Percentiles rank a stretch among this genome's conserved stretches.
phyloP scores from a whole-genome alignment of 495 filamentous ascomycete genomes.

The Daldinia decipiens region DNA sequence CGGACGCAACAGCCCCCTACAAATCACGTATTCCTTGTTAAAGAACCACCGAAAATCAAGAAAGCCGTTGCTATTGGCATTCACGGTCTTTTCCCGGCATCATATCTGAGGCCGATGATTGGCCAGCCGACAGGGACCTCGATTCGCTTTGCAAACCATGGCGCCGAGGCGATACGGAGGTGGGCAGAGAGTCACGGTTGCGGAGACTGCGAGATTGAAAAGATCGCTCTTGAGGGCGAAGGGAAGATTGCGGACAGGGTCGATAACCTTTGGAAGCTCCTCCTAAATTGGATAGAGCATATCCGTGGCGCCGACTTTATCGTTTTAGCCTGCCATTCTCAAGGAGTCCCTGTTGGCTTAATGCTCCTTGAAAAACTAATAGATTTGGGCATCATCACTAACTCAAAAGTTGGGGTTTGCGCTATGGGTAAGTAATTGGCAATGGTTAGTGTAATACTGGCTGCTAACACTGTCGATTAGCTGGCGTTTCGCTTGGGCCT shows the following conservation, averaged over 20 bases:
- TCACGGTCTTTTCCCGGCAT: conserved; percentile 92
- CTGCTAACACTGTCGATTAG: conserved; percentile 52
- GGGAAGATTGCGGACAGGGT: conserved; percentile 93
- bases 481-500: conserved; percentile 92
- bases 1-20: conserved; percentile 67
- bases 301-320: conserved; percentile 89
- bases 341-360: conserved; percentile 91
- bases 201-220: conserved; percentile 77
- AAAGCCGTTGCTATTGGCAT: conserved; percentile 92
- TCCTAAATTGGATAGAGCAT: conserved; percentile 94
- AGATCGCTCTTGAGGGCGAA: conserved; percentile 95
- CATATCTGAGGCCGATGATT: conserved; percentile 82
- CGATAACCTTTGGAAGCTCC: conserved; percentile 89
- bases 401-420: conserved; percentile 79
- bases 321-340: conserved; percentile 89
- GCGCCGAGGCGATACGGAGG: conserved; percentile 81
- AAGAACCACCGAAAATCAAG: conserved; percentile 74
- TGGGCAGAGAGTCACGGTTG: conserved; percentile 79
- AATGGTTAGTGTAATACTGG: not conserved
- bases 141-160: conserved; percentile 89
- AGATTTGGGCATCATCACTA: conserved; percentile 75
- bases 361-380: conserved; percentile 95
- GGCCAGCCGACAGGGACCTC: conserved; percentile 97
- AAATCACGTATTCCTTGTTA: conserved; percentile 78
- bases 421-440: conserved; percentile 70